Evolutionary conservation across 257 asterid genomes (phyloP).

Genomic region (Rhazya stricta): DNA sequence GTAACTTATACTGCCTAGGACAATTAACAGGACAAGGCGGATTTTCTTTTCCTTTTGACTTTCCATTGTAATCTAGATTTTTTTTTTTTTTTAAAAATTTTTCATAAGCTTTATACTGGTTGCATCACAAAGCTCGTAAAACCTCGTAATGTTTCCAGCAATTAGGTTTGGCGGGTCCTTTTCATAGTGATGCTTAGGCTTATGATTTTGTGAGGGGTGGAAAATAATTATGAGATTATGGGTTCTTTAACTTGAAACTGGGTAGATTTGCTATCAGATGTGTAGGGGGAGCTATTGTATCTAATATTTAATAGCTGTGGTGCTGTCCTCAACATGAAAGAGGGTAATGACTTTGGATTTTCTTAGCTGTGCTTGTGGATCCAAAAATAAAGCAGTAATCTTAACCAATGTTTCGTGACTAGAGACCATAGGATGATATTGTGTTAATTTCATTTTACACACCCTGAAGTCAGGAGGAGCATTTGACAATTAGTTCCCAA

Average conservation of each 20-base stretch:
- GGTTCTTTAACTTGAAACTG: not conserved
- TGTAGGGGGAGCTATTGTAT: not conserved
- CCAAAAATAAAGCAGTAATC: not conserved
- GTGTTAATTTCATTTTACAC: not conserved
- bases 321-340: not conserved
- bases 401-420: not conserved
- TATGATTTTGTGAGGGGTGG: not conserved
- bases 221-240: not conserved
- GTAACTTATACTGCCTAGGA: not conserved
- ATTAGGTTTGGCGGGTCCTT: not conserved
- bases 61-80: not conserved
- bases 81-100: too few species aligned
- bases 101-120: not conserved
- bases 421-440: not conserved
- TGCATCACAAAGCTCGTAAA: not conserved
- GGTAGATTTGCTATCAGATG: not conserved
- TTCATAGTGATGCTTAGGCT: not conserved
- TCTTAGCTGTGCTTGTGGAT: too few species aligned
- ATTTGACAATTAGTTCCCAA: too few species aligned
- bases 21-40: not conserved
- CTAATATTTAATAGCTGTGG: not conserved
- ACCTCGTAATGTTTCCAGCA: not conserved
- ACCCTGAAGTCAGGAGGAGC: not conserved
- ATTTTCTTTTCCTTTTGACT: too few species aligned
- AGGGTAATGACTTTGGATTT: not conserved